These are phyloP conservation scores for Avena insularis DNA, from an alignment of 176 grass and related monocot genomes.

Conservation along the genomic window DNA sequence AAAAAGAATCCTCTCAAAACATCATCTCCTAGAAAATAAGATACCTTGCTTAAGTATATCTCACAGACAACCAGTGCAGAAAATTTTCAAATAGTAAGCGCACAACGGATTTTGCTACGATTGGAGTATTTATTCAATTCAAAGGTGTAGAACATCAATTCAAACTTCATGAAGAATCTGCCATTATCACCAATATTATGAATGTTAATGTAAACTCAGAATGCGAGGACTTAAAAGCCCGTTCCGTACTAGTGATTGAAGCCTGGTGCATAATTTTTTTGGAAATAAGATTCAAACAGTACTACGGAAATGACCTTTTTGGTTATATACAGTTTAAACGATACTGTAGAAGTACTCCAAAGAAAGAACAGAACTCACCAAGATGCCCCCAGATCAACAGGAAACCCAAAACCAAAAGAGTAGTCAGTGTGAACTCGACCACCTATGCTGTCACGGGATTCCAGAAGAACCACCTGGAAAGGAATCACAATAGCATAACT, in stretches of 20 bases:
- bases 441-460: slow-evolving; percentile 96
- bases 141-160: not conserved
- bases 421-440: slow-evolving; percentile 92
- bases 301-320: not conserved
- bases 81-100: not conserved
- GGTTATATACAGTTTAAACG: not conserved
- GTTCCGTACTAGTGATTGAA: too few relatives aligned
- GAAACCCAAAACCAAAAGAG: slow-evolving; percentile 97
- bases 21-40: not conserved
- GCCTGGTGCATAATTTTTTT: slow-evolving; percentile 58
- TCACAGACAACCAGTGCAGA: not conserved
- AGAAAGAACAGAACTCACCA: slow-evolving; percentile 67
- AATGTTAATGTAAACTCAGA: slow-evolving; percentile 42
- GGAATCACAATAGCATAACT: slow-evolving; percentile 20
- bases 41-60: not conserved
- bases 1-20: not conserved
- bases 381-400: slow-evolving; percentile 93
- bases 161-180: not conserved
- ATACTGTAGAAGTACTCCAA: not conserved
- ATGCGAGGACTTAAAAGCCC: too few relatives aligned
- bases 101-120: not conserved
- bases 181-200: not conserved
- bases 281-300: slow-evolving; percentile 4
- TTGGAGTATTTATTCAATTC: not conserved
- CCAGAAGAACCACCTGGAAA: slow-evolving; percentile 87